Conservation (phyloP, 495 filamentous ascomycete genomes). For the Aspergillus heteromorphus region DNA sequence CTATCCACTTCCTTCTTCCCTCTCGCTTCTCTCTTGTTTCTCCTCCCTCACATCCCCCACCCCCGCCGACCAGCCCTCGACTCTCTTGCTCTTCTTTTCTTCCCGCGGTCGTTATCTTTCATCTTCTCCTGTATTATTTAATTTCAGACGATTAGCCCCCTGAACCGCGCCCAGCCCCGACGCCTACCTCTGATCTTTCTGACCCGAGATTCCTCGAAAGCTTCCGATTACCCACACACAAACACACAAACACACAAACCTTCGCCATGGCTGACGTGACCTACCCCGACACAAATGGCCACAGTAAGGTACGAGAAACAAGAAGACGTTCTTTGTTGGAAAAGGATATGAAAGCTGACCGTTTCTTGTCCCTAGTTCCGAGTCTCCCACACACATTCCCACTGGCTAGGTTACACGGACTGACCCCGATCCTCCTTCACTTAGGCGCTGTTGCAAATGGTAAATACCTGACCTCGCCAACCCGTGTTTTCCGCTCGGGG, state of each 20-base stretch:
- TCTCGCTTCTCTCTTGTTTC: conserved; percentile 14
- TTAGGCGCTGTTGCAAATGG: conserved; percentile 30
- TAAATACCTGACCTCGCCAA: conserved; percentile 7
- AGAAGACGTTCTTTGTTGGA: background rate
- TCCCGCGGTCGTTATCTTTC: conserved; percentile 10
- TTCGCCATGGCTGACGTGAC: conserved; percentile 29
- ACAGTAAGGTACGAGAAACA: conserved; percentile 36
- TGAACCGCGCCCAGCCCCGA: background rate
- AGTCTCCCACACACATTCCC: background rate
- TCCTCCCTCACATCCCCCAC: conserved; percentile 13
- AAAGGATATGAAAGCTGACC: conserved; percentile 9
- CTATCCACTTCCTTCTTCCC: conserved; percentile 19
- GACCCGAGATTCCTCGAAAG: conserved; percentile 5
- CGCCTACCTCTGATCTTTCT: conserved; percentile 3
- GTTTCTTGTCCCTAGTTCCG: conserved; percentile 4
- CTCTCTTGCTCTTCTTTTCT: conserved; percentile 14
- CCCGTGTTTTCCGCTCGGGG: background rate
- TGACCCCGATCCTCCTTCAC: conserved; percentile 14
- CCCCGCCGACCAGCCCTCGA: conserved; percentile 5
- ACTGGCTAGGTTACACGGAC: conserved; percentile 11
- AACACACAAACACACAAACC: conserved; percentile 4
- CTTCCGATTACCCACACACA: conserved; percentile 6
- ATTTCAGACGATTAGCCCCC: background rate
- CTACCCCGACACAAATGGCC: conserved; percentile 36
- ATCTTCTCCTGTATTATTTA: conserved; percentile 1